Conservation (phyloP, 768 basidiomycete species). For the Macrolepiota albuminosa region DNA sequence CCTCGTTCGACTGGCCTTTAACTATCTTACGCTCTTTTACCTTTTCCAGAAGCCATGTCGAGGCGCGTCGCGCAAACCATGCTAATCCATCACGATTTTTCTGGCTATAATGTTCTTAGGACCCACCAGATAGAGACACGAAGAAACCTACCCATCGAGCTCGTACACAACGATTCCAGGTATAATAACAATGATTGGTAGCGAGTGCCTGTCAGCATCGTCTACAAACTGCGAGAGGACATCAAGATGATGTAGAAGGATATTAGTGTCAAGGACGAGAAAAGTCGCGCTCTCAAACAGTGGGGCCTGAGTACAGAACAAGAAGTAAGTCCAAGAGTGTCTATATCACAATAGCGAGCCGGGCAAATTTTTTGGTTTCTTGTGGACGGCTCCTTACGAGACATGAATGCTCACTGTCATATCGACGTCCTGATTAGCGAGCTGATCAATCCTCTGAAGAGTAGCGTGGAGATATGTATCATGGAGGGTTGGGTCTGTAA, state of each 20-base stretch:
- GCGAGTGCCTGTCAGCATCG: constrained; percentile 44
- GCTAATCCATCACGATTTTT: constrained; percentile 43
- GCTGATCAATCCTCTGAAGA: constrained; percentile 46
- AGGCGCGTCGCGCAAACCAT: constrained; percentile 68
- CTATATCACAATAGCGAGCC: constrained; percentile 4
- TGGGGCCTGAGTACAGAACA: constrained; percentile 30
- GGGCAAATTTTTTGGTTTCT: not conserved
- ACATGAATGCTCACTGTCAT: constrained; percentile 51
- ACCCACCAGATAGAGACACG: not conserved
- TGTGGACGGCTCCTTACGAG: not conserved
- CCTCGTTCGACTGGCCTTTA: constrained; percentile 57
- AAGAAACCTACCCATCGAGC: constrained; percentile 55
- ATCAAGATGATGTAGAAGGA: constrained; percentile 65
- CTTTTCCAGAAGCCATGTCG: constrained; percentile 61
- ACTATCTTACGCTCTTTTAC: constrained; percentile 52
- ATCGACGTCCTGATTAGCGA: constrained; percentile 65
- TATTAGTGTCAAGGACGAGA: constrained; percentile 76
- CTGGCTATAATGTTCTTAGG: constrained; percentile 29
- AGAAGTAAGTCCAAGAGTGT: constrained; percentile 2
- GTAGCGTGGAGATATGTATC: constrained; percentile 34
- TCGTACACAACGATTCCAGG: constrained; percentile 76
- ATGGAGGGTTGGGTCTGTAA: constrained; percentile 11
- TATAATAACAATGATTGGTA: constrained; percentile 61
- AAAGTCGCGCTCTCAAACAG: constrained; percentile 37
- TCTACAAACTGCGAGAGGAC: constrained; percentile 59